Evolutionary conservation across 371 early-diverging fungal genomes (phyloP), one percentile per base, ranked within the genome.

Genomic region (Chytridiales sp.): DNA sequence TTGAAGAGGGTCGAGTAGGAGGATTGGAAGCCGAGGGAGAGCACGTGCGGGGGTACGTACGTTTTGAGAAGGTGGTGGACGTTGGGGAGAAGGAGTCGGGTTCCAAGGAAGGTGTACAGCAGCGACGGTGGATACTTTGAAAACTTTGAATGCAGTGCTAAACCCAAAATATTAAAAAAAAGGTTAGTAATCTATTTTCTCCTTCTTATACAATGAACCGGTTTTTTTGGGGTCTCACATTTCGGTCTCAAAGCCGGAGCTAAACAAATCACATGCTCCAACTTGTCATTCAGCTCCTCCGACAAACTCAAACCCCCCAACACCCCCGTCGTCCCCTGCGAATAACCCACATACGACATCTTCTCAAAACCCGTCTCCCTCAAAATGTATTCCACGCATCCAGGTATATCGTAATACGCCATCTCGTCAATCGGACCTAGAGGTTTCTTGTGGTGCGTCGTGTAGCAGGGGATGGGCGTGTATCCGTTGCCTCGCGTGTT

Each of bases 401-500:
- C 82, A 3, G 93, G 92, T 36, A 95, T 72, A 68, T 95, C 95
- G 63, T 81, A 78, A 59, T 83, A 72, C 8, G 91, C 92, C 60
- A 87, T 84, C 66, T 95, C 93, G 65, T 95, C 94, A 54, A 95
- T 75, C 5, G 90, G 87, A 67, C 89, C 93, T 59, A 91, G 82
- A 89, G 91, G 40, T 26, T n/a, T 52, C 70, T 62, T 62, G 34
- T 52, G 64, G 13, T 40, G 9, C 88, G 68, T 90, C 30, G 77
- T 70, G 32, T 80, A 76, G 52, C 85, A 76, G 34, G 67, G 61
- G 0, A 90, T 83, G 29, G 72, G 80, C 4, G 89, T 87, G 65
- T 90, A 92, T 65, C 91, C 87, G 77, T 89, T 93, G 22, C 95
- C 95, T 17, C 95, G 82, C 22, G 86, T 78, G 66, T 95, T 95